phyloP scores from a whole-genome alignment of 768 basidiomycete genomes.

The Tylopilus balloui region DNA sequence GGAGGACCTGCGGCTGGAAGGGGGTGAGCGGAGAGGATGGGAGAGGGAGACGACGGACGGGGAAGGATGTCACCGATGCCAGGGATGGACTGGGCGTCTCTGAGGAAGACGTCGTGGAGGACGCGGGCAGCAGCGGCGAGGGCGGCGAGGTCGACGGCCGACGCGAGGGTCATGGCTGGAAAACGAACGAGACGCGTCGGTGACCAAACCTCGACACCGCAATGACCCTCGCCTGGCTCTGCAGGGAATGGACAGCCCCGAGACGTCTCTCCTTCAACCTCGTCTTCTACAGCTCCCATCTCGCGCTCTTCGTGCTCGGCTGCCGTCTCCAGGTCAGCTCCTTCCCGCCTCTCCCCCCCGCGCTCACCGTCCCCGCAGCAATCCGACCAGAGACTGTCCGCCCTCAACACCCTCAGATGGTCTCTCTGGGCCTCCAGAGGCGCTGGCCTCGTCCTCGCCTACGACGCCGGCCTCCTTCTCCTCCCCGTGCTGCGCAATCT shows the following conservation, averaged over 20 bases:
- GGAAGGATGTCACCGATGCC: constrained; percentile 69
- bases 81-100: constrained; percentile 71
- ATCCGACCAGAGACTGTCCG: constrained; percentile 59
- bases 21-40: constrained; percentile 5
- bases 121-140: constrained; percentile 65
- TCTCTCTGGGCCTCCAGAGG: constrained; percentile 91
- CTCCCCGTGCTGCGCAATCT: constrained; percentile 88
- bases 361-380: constrained; percentile 36
- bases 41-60: constrained; percentile 33
- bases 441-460: constrained; percentile 86
- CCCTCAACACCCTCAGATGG: constrained; percentile 73
- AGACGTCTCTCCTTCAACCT: constrained; percentile 69
- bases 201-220: too few species aligned
- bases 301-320: constrained; percentile 76
- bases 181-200: too few species aligned
- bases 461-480: constrained; percentile 81
- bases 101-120: constrained; percentile 62
- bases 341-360: neutral
- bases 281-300: constrained; percentile 76
- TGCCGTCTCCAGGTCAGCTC: constrained; percentile 72
- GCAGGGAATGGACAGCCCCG: constrained; percentile 59
- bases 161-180: constrained; percentile 11
- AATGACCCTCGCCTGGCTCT: constrained; percentile 50
- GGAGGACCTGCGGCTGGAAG: constrained; percentile 53
- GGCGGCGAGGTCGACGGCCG: constrained; percentile 52